Base-by-base conservation (phyloP, 495 filamentous ascomycete genomes). In the Penicillium chermesinum region DNA sequence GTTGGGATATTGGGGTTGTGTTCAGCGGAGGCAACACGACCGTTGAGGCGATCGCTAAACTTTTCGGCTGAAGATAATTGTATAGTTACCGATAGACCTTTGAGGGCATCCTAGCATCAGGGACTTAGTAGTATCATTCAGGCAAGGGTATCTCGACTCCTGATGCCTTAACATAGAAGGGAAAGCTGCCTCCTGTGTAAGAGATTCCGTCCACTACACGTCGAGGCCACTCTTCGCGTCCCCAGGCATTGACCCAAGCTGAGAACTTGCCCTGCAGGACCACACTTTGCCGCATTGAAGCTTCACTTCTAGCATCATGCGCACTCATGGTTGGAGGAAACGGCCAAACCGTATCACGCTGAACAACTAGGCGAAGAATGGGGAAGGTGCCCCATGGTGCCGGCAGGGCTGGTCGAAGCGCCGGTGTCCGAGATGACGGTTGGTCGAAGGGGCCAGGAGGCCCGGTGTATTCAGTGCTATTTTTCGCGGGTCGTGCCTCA, bases 1-100 rank as follows among this genome's bases (percentile, higher is more conserved):
- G 87, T 2, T 91, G 89, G 87, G 89, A 95, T 76, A 53, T 98
- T 15, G 91, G 88, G 0, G 66, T 97, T 47, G 82, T 96, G 32
- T 76, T 98, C 48, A 89, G 83, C 56, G 93, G 93, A 8, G 93
- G 93, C 2, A 98, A 98, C 77, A 89, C 89, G 12, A 88, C 81
- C 32, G 66, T 96, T 13, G 91, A 94, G 52, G 82, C 79, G 14
- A 72, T 98, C 57, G 55, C 46, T 27, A 71, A 71, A 55, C 41
- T 73, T 22, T 69, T 65, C 47, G 46, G 58, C 14, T 71, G 40
- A 60, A 33, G 17, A 18, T 34, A 30, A 10, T 8, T 33, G 27
- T 22, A 22, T 30, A n/a, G 4, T 25, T 20, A 27, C 33, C 22
- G 3, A 16, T 15, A 21, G 13, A 2, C 8, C 1, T 22, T 15